phyloP scores from a whole-genome alignment of 768 basidiomycete species.

The Macrolepiota albuminosa region DNA sequence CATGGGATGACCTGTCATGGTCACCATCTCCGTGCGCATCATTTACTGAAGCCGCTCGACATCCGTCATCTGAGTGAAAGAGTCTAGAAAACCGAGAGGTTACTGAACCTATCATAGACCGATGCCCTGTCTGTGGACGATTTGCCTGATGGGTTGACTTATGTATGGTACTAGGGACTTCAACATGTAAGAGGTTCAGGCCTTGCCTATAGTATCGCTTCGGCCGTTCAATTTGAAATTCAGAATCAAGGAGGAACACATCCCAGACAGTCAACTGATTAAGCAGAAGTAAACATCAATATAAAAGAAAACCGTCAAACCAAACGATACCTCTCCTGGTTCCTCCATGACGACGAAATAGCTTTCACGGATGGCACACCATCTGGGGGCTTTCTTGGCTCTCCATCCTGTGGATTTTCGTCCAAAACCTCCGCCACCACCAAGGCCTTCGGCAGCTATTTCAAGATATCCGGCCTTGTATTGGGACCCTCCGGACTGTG shows the following conservation, averaged over 20 bases:
- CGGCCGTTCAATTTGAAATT: conserved; percentile 89
- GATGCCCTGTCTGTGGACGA: conserved; percentile 23
- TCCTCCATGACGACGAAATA: conserved; percentile 86
- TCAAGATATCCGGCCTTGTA: conserved; percentile 86
- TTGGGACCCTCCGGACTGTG: conserved; percentile 78
- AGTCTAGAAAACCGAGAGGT: conserved; percentile 39
- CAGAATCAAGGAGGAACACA: conserved; percentile 86
- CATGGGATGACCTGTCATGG: conserved; percentile 13
- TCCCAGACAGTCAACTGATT: conserved; percentile 85
- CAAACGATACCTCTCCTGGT: conserved; percentile 66
- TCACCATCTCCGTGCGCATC: conserved; percentile 4
- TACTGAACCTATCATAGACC: conserved; percentile 45
- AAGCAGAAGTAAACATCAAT: conserved; percentile 1
- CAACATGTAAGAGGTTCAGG: conserved; percentile 55
- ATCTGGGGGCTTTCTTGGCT: conserved; percentile 63
- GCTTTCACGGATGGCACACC: conserved; percentile 92
- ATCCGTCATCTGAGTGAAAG: conserved; percentile 30
- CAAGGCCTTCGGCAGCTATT: conserved; percentile 48
- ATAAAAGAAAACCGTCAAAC: background rate
- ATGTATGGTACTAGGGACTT: conserved; percentile 12
- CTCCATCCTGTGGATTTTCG: conserved; percentile 59
- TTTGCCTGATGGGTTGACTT: conserved; percentile 7
- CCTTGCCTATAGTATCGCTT: conserved; percentile 86
- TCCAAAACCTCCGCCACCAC: conserved; percentile 56
- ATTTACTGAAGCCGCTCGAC: conserved; percentile 15